Conservation (phyloP, 495 filamentous ascomycete species). For the Penicillium paradoxum region DNA sequence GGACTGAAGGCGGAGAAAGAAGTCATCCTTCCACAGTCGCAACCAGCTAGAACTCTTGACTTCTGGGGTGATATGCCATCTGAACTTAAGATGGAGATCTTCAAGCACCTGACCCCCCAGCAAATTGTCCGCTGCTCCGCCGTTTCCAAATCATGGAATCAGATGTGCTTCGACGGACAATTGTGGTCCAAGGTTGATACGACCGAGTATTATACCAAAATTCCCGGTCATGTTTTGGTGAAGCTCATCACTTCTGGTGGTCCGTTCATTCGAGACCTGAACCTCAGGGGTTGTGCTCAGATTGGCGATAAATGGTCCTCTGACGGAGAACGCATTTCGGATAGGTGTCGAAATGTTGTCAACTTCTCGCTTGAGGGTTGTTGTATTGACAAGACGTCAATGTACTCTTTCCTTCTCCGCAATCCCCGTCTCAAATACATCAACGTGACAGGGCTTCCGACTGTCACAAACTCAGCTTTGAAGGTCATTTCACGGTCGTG, state of each 20-base stretch:
- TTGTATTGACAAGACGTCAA: constrained; percentile 69
- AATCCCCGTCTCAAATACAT: constrained; percentile 75
- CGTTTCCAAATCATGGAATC: constrained; percentile 76
- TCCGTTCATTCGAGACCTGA: constrained; percentile 86
- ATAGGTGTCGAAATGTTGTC: constrained; percentile 78
- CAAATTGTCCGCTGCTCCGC: constrained; percentile 77
- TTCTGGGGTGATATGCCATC: constrained; percentile 78
- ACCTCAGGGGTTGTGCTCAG: constrained; percentile 71
- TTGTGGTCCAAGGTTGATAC: constrained; percentile 84
- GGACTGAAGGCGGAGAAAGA: constrained; percentile 32
- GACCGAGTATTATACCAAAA: constrained; percentile 79
- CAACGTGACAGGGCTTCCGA: constrained; percentile 75
- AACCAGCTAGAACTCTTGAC: constrained; percentile 51
- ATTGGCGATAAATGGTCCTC: constrained; percentile 73
- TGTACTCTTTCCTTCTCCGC: constrained; percentile 73
- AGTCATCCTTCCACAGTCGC: constrained; percentile 15
- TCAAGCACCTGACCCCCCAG: constrained; percentile 70
- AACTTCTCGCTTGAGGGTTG: constrained; percentile 87
- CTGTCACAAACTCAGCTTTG: constrained; percentile 79
- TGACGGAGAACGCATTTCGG: constrained; percentile 62
- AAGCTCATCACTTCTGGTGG: constrained; percentile 82
- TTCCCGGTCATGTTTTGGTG: constrained; percentile 74
- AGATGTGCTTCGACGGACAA: constrained; percentile 91
- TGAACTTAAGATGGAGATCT: constrained; percentile 75
- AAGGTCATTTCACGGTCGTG: constrained; percentile 83